phyloP scores from a whole-genome alignment of 2,329 filamentous ascomycete genomes.

The Trichoderma sp. region DNA sequence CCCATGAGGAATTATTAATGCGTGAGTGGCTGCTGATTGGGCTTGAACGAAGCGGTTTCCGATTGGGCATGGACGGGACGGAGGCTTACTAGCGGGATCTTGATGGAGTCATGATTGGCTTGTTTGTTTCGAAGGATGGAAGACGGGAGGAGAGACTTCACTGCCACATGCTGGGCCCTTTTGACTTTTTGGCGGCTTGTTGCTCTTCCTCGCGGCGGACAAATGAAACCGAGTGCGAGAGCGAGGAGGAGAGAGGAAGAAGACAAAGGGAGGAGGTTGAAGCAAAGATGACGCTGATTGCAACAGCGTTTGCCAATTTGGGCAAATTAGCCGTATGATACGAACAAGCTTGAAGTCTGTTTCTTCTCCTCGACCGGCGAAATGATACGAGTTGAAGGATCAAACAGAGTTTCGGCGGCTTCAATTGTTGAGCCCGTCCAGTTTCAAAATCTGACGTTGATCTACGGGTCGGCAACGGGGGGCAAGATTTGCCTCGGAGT shows the following conservation, averaged over 20 bases:
- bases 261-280: background rate
- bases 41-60: background rate
- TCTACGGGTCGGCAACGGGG: background rate
- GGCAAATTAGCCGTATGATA: background rate
- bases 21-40: conserved; percentile 10
- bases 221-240: background rate
- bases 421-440: background rate
- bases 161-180: background rate
- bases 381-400: background rate
- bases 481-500: background rate
- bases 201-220: background rate
- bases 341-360: background rate
- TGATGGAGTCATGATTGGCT: background rate
- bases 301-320: background rate
- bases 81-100: background rate
- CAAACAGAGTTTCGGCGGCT: background rate
- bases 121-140: background rate
- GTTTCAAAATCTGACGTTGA: background rate
- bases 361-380: background rate
- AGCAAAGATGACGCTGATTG: background rate
- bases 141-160: background rate
- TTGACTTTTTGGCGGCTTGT: background rate
- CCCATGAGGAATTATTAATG: conserved; percentile 3
- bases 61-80: background rate
- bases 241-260: background rate